Evolutionary conservation across 257 asterid species (phyloP).

Genomic region (Fraxinus anomala): DNA sequence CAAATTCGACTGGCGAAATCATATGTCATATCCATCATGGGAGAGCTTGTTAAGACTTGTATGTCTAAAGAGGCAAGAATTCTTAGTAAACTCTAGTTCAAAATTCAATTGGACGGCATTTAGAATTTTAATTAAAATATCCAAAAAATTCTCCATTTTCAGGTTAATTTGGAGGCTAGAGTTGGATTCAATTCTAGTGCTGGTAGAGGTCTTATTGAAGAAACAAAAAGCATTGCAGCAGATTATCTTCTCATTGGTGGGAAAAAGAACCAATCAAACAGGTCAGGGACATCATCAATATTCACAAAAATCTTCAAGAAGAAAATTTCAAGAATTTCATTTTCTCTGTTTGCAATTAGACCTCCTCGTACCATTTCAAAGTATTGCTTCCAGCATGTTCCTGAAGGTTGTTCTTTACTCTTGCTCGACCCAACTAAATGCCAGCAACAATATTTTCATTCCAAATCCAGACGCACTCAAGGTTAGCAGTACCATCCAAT

Average conservation of each 20-base stretch:
- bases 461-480: constrained; percentile 31
- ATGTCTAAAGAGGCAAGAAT: constrained; percentile 57
- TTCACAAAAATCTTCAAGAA: constrained; percentile 28
- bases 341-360: constrained; percentile 40
- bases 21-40: constrained; percentile 62
- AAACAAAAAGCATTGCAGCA: constrained; percentile 55
- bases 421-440: constrained; percentile 36
- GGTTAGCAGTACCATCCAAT: constrained; percentile 26
- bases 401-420: constrained; percentile 63
- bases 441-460: constrained; percentile 22
- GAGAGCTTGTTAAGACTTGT: constrained; percentile 61
- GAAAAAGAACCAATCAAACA: constrained; percentile 37
- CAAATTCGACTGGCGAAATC: constrained; percentile 73
- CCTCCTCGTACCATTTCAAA: constrained; percentile 36
- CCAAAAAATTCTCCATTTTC: constrained; percentile 7
- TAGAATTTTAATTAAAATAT: background rate
- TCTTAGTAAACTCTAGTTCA: background rate
- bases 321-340: constrained; percentile 22
- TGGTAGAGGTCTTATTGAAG: constrained; percentile 61
- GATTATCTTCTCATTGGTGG: constrained; percentile 67
- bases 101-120: background rate
- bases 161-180: constrained; percentile 81
- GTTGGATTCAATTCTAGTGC: constrained; percentile 56
- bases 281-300: constrained; percentile 41
- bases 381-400: constrained; percentile 58